Conservation (phyloP, 345 rosid genomes). For the Tarenaya hassleriana region DNA sequence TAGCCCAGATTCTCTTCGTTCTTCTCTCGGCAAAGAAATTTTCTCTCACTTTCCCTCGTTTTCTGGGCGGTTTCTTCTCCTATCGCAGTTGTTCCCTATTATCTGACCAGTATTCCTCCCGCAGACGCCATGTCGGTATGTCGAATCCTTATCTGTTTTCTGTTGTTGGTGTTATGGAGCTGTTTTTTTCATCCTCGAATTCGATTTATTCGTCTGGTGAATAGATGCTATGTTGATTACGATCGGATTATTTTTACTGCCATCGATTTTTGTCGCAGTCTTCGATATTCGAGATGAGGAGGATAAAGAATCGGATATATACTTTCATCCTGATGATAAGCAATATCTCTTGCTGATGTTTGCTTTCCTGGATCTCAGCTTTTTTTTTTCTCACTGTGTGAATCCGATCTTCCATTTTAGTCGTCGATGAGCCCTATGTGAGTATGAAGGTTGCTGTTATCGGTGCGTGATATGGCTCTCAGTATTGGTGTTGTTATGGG, state of each 20-base stretch:
- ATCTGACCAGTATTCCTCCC: constrained; percentile 21
- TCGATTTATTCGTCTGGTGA: constrained; percentile 15
- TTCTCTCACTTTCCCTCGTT: constrained; percentile 22
- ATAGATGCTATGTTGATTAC: constrained; percentile 12
- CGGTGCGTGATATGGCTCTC: no score
- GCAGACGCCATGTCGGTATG: constrained; percentile 31
- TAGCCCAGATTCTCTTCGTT: constrained; percentile 24
- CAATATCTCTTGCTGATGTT: constrained; percentile 2
- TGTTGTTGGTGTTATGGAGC: background rate
- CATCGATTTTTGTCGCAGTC: background rate
- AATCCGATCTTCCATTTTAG: constrained; percentile 2
- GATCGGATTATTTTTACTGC: background rate
- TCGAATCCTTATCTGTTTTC: background rate
- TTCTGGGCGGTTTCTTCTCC: constrained; percentile 31
- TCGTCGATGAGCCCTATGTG: background rate
- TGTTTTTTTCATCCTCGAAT: background rate
- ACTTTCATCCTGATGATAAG: constrained; percentile 15
- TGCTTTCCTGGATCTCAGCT: constrained; percentile 18
- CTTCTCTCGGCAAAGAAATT: constrained; percentile 18
- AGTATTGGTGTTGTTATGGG: no score
- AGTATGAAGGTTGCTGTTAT: no score
- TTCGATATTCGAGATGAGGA: constrained; percentile 1
- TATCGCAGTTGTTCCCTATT: constrained; percentile 10
- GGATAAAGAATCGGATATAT: constrained; percentile 3
- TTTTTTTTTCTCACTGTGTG: background rate